phyloP scores from a whole-genome alignment of 2,329 filamentous ascomycete species.

The Cladosporium phlei region DNA sequence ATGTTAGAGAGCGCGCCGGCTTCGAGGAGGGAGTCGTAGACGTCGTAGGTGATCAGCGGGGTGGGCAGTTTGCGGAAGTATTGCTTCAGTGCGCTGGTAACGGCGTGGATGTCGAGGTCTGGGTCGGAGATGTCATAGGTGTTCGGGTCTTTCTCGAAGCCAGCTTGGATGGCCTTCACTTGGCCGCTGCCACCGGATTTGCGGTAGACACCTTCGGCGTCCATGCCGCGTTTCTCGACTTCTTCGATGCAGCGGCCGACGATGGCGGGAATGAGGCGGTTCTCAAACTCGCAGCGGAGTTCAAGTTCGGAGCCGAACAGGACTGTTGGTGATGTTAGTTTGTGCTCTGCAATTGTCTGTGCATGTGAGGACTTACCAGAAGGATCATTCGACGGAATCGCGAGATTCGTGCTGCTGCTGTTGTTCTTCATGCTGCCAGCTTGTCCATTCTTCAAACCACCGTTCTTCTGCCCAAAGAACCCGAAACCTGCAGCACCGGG shows the following conservation, averaged over 20 bases:
- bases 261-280: constrained; percentile 80
- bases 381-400: constrained; percentile 27
- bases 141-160: constrained; percentile 73
- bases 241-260: constrained; percentile 94
- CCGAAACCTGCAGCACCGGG: constrained; percentile 24
- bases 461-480: constrained; percentile 35
- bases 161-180: constrained; percentile 83
- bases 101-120: constrained; percentile 88
- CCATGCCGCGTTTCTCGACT: constrained; percentile 93
- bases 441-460: constrained; percentile 26
- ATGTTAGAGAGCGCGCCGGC: constrained; percentile 47
- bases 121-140: constrained; percentile 92
- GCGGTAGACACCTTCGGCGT: constrained; percentile 94
- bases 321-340: constrained; percentile 34
- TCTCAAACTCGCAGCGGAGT: constrained; percentile 81
- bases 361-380: constrained; percentile 25
- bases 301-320: constrained; percentile 88
- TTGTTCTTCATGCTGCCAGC: constrained; percentile 38
- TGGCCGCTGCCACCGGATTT: constrained; percentile 93
- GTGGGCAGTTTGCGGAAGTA: constrained; percentile 92
- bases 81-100: constrained; percentile 93
- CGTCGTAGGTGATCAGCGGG: constrained; percentile 84
- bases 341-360: background rate
- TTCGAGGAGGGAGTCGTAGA: constrained; percentile 85
- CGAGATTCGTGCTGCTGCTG: constrained; percentile 42